Evolutionary conservation across 768 basidiomycete genomes (phyloP).

Genomic region (Fomitopsis pulvina): DNA sequence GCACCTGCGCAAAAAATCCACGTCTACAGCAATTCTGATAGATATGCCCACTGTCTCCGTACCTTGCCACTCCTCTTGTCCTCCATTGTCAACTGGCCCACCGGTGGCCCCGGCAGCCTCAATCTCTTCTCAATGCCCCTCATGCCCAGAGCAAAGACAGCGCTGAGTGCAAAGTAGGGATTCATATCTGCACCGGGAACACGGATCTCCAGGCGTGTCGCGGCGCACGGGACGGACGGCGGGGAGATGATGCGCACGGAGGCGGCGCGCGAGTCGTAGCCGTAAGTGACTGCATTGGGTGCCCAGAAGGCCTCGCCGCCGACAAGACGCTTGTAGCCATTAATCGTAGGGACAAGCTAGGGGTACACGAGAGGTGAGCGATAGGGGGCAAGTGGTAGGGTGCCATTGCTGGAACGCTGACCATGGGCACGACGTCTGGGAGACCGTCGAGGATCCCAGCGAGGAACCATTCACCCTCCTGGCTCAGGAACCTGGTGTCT

Average conservation of each 20-base stretch:
- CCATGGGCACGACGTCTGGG: slow-evolving; percentile 85
- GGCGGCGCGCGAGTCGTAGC: slow-evolving; percentile 91
- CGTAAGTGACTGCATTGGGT: slow-evolving; percentile 88
- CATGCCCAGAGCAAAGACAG: slow-evolving; percentile 82
- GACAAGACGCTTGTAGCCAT: slow-evolving; percentile 94
- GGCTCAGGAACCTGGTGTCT: slow-evolving; percentile 80
- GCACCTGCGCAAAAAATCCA: slow-evolving; percentile 36
- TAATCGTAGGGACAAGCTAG: slow-evolving; percentile 84
- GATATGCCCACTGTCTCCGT: slow-evolving; percentile 12
- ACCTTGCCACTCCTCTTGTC: slow-evolving; percentile 55
- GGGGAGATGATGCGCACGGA: slow-evolving; percentile 91
- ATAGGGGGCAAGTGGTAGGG: neutral
- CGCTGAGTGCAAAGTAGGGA: slow-evolving; percentile 82
- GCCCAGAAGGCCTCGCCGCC: slow-evolving; percentile 95
- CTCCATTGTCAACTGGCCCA: slow-evolving; percentile 49
- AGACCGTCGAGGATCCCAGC: slow-evolving; percentile 89
- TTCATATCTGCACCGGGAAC: slow-evolving; percentile 98
- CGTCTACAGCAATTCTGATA: neutral
- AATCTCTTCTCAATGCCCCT: slow-evolving; percentile 81
- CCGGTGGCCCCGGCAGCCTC: slow-evolving; percentile 61
- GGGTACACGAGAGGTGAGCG: neutral
- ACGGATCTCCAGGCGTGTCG: slow-evolving; percentile 89
- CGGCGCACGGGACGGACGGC: slow-evolving; percentile 72
- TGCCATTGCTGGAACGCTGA: slow-evolving; percentile 26
- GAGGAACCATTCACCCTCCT: slow-evolving; percentile 87